Evolutionary conservation across 257 asterid genomes (phyloP), one percentile per base, ranked within the genome.

Genomic region (Primulina tabacum): DNA sequence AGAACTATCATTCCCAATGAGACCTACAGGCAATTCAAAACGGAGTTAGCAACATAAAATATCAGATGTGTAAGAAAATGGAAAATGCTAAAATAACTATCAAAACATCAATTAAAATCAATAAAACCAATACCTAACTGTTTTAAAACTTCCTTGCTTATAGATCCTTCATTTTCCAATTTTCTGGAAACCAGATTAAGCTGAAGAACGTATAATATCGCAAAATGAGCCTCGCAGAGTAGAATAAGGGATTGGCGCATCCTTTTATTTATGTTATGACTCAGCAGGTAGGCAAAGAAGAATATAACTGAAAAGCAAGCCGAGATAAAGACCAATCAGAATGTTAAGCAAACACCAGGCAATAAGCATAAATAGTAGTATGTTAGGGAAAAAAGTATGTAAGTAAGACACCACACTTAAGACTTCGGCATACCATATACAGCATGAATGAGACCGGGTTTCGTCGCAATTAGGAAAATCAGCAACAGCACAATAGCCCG

Each of bases 371-470:
- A 26, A 58, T 70, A 47, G 73, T 67, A 18, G 70, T 26, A 64
- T 71, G 68, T 59, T 47, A 56, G 72, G 26, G 58, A 62, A 53
- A 40, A 30, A 53, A 12, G 12, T 28, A 68, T 3, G 5, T 55
- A 56, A 50, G 5, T 16, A 18, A 68, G 69, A 43, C 52, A 56
- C 24, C 59, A 68, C 29, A 71, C 35, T 53, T 60, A 60, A 57
- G 69, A 62, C 64, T 76, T 66, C 60, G 40, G 81, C 99, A 62
- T 89, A 94, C 99, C 83, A 83, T 94, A 94, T 64, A 89, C 76
- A 74, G 97, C 97, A 82, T 91, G 99, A 82, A 86, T 73, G 78
- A 91, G 79, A 78, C 99, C 99, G 71, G 99, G 97, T 79, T 85
- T 94, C 71, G 84, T 86, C 62, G 99, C 97, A 68, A 94, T 89